Percentiles rank a stretch among this genome's conserved stretches.
Conservation (phyloP, 192 early-diverging fungal genomes). For the Coemansia sp. region DNA sequence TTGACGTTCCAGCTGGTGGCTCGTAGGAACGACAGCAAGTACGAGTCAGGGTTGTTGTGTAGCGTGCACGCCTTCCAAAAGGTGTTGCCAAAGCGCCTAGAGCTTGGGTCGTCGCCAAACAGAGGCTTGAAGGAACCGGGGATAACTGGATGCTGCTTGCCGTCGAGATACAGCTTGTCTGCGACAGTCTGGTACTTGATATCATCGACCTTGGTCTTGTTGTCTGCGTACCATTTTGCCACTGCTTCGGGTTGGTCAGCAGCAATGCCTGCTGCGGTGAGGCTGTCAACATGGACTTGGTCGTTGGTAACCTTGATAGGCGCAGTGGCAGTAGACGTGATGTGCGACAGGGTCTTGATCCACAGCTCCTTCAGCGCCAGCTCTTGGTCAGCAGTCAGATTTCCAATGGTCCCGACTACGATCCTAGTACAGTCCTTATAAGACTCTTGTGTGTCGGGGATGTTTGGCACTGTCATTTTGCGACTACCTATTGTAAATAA, state of each 20-base stretch:
- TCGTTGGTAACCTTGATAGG: constrained; percentile 36
- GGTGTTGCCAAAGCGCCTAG: constrained; percentile 27
- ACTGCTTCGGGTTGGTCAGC: constrained; percentile 6
- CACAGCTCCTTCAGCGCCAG: constrained; percentile 40
- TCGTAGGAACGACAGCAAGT: constrained; percentile 73
- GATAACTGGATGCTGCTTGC: constrained; percentile 17
- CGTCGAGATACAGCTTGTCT: constrained; percentile 43
- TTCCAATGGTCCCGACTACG: constrained; percentile 23
- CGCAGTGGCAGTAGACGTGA: constrained; percentile 20
- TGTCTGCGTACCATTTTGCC: constrained; percentile 37
- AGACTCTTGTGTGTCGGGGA: constrained; percentile 13
- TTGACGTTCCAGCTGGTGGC: constrained; percentile 79
- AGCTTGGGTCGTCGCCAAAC: constrained; percentile 22
- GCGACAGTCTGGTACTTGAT: constrained; percentile 29
- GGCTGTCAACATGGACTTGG: constrained; percentile 11
- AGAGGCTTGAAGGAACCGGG: constrained; percentile 38
- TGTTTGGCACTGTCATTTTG: constrained; percentile 22
- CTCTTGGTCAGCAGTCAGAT: constrained; percentile 31
- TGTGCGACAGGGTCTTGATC: constrained; percentile 31
- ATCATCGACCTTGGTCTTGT: constrained; percentile 17
- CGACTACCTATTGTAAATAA: background rate
- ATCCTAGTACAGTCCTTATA: constrained; percentile 29
- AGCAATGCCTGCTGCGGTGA: constrained; percentile 8
- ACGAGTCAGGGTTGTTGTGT: constrained; percentile 64
- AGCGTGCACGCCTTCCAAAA: constrained; percentile 47